These are phyloP conservation scores for Candida taoyuanica DNA, from an alignment of 805 yeast species.

Conservation along the genomic window DNA sequence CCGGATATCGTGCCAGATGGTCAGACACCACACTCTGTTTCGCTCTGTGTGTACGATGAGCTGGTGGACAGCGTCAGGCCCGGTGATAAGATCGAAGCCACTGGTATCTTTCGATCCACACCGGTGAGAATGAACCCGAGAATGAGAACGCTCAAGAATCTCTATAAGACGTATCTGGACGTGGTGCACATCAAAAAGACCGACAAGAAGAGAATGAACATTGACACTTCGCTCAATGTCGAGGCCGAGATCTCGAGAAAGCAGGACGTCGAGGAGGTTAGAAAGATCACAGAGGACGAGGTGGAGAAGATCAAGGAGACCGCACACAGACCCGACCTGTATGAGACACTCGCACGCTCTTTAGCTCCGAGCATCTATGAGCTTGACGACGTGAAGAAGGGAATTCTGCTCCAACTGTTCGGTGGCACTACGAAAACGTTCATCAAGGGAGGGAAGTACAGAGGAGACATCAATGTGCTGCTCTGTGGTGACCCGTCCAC, in stretches of 20 bases:
- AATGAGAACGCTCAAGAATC: conserved; percentile 74
- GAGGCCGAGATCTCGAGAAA: conserved; percentile 47
- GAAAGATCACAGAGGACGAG: conserved; percentile 67
- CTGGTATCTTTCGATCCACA: conserved; percentile 89
- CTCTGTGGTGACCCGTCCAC: conserved; percentile 99
- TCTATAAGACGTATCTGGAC: conserved; percentile 91
- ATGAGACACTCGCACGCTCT: conserved; percentile 82
- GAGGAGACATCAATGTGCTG: conserved; percentile 92
- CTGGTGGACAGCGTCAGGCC: conserved; percentile 92
- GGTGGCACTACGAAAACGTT: conserved; percentile 94
- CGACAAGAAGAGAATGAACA: conserved; percentile 75
- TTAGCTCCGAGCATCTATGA: conserved; percentile 97
- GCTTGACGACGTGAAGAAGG: conserved; percentile 95
- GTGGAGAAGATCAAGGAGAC: conserved; percentile 55
- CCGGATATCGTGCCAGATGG: conserved; percentile 97
- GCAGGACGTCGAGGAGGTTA: conserved; percentile 71
- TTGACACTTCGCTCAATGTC: conserved; percentile 63
- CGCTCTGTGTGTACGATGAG: conserved; percentile 92
- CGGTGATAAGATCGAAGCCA: conserved; percentile 93
- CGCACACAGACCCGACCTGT: conserved; percentile 69
- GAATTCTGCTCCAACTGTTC: conserved; percentile 84
- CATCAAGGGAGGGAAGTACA: conserved; percentile 84
- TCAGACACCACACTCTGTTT: conserved; percentile 95
- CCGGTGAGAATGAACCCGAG: conserved; percentile 87
- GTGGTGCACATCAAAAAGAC: conserved; percentile 89